Conservation (phyloP, 805 yeast species). For the Ogataea pignaliae region DNA sequence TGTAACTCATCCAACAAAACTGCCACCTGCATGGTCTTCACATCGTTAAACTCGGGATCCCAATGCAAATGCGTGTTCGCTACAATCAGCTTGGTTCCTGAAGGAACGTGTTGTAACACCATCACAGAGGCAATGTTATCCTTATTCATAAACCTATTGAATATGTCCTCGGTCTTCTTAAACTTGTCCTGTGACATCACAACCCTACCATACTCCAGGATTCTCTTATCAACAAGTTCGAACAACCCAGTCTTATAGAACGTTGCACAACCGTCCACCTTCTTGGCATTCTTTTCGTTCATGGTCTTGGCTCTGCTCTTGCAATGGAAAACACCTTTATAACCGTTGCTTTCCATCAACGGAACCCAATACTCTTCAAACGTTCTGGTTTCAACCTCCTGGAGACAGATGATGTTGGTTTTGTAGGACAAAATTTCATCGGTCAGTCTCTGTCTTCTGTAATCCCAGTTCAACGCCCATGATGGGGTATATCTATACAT, state of each 20-base stretch:
- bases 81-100: conserved; percentile 68
- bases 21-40: conserved; percentile 92
- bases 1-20: conserved; percentile 86
- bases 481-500: conserved; percentile 93
- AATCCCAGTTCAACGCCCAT: conserved; percentile 96
- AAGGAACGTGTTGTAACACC: conserved; percentile 64
- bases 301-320: conserved; percentile 92
- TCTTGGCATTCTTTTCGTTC: conserved; percentile 72
- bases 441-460: conserved; percentile 71
- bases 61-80: conserved; percentile 96
- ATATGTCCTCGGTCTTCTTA: conserved; percentile 89
- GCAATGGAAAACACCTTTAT: conserved; percentile 75
- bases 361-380: conserved; percentile 87
- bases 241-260: conserved; percentile 72
- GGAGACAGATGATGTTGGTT: conserved; percentile 84
- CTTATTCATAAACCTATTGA: conserved; percentile 92
- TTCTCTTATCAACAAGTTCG: conserved; percentile 62
- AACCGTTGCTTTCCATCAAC: conserved; percentile 65
- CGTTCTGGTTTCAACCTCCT: conserved; percentile 88
- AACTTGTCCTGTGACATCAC: conserved; percentile 81
- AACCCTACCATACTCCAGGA: conserved; percentile 77
- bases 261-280: conserved; percentile 98
- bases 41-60: conserved; percentile 97
- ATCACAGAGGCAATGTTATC: conserved; percentile 86
- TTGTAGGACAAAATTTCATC: conserved; percentile 63